Evolutionary conservation across 148 eudicot species (phyloP).

Genomic region (Rhododendron griersonianum): DNA sequence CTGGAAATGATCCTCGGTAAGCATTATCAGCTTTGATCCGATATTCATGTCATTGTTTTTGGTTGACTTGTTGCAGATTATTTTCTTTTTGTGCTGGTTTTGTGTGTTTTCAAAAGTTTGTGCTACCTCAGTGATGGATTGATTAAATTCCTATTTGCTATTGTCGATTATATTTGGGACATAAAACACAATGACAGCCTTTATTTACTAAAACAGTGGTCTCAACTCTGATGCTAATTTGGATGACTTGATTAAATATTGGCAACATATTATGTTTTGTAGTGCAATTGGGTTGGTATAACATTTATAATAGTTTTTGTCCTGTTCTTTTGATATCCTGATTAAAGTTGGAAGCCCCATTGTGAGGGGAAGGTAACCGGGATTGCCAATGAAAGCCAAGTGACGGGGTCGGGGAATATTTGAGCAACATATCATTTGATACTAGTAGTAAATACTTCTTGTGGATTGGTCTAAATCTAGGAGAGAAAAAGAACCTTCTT

Average conservation of each 20-base stretch:
- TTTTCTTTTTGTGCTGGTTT: not conserved
- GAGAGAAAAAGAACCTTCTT: not conserved
- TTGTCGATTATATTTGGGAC: not conserved
- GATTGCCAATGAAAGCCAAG: not conserved
- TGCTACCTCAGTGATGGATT: not conserved
- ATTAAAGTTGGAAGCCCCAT: not conserved
- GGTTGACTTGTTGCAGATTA: not conserved
- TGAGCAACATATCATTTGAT: not conserved
- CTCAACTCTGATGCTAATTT: not conserved
- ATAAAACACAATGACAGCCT: not conserved
- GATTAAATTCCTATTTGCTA: not conserved
- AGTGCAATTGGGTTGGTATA: not conserved
- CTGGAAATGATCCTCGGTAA: constrained; percentile 93
- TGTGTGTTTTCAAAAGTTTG: not conserved
- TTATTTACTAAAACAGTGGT: not conserved
- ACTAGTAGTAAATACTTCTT: not conserved
- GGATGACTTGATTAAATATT: not conserved
- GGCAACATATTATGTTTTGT: not conserved
- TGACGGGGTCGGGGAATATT: not conserved
- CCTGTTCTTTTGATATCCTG: not conserved
- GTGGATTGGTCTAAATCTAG: not conserved
- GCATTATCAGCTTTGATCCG: constrained; percentile 2
- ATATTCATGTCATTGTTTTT: not conserved
- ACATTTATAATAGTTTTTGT: not conserved
- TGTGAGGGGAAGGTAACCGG: not conserved